Evolutionary conservation across 2,329 filamentous ascomycete species (phyloP).

Genomic region (Scleromitrula shiraiana): DNA sequence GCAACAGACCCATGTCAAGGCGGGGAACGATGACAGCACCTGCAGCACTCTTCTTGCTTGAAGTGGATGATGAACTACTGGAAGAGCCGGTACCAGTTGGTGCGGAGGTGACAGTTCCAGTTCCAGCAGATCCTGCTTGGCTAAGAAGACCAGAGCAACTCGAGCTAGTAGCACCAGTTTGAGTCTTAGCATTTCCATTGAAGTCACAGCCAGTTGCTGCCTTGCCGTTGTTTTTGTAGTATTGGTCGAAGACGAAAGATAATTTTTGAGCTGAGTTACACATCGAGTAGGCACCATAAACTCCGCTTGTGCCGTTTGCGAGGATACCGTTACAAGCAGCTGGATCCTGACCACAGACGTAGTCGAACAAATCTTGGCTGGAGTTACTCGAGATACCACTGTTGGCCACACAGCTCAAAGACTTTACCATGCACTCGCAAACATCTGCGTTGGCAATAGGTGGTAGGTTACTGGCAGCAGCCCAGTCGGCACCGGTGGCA

Average conservation of each 20-base stretch:
- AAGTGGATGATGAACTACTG: conserved; percentile 11
- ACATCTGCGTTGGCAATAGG: conserved; percentile 71
- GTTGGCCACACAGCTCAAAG: conserved; percentile 62
- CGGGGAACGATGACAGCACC: conserved; percentile 36
- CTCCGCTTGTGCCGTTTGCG: conserved; percentile 56
- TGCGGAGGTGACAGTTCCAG: conserved; percentile 43
- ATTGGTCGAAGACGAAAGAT: conserved; percentile 64
- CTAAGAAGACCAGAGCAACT: conserved; percentile 52
- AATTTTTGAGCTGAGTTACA: conserved; percentile 65
- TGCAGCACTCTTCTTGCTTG: conserved; percentile 30
- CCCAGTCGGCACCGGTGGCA: conserved; percentile 55
- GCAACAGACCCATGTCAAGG: conserved; percentile 38
- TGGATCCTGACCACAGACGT: conserved; percentile 55
- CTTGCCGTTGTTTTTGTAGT: conserved; percentile 53
- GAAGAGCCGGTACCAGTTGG: conserved; percentile 34
- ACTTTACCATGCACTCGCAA: conserved; percentile 78
- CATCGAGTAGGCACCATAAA: conserved; percentile 73
- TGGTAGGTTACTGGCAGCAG: conserved; percentile 63
- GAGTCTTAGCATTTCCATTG: conserved; percentile 53
- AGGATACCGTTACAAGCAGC: conserved; percentile 59
- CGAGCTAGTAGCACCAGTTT: conserved; percentile 37
- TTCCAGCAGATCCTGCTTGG: conserved; percentile 54
- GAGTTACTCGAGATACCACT: conserved; percentile 47
- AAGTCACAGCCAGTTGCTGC: conserved; percentile 60
- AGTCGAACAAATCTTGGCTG: conserved; percentile 63